Conservation (phyloP, 2,329 filamentous ascomycete genomes). For the Fulvia fulva region DNA sequence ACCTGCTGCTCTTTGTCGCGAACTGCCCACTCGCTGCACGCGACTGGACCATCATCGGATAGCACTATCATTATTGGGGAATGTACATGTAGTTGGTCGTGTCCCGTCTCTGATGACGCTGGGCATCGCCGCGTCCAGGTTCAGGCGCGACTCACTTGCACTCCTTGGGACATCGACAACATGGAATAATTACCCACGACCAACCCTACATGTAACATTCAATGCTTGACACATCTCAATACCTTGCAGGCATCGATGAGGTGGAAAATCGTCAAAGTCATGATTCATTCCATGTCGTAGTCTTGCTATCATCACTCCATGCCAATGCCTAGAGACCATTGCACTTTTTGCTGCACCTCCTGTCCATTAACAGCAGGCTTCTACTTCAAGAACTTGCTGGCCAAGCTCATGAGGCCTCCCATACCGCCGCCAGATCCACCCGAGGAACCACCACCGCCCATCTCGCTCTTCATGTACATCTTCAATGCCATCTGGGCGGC, state of each 20-base stretch:
- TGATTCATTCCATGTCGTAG: not conserved
- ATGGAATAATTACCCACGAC: not conserved
- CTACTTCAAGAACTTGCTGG: conserved; percentile 55
- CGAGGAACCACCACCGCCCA: conserved; percentile 45
- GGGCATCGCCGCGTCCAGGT: not conserved
- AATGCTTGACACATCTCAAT: no score
- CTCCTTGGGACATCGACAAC: not conserved
- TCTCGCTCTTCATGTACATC: conserved; percentile 80
- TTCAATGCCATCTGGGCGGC: conserved; percentile 85
- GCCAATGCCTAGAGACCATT: not conserved
- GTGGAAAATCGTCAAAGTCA: no score
- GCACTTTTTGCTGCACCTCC: not conserved
- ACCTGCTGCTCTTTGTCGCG: not conserved
- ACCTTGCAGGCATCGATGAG: no score
- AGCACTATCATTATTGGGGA: conserved; percentile 9
- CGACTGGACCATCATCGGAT: conserved; percentile 9
- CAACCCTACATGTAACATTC: no score
- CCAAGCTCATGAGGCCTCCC: conserved; percentile 53
- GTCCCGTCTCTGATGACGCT: not conserved
- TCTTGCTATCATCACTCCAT: not conserved
- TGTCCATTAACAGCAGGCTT: not conserved
- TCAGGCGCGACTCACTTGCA: not conserved
- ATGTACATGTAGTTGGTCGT: not conserved
- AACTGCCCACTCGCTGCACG: conserved; percentile 8
- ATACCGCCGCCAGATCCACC: conserved; percentile 37